phyloP scores from a whole-genome alignment of 2,329 filamentous ascomycete species.

The Ascochyta viciae-villosae region DNA sequence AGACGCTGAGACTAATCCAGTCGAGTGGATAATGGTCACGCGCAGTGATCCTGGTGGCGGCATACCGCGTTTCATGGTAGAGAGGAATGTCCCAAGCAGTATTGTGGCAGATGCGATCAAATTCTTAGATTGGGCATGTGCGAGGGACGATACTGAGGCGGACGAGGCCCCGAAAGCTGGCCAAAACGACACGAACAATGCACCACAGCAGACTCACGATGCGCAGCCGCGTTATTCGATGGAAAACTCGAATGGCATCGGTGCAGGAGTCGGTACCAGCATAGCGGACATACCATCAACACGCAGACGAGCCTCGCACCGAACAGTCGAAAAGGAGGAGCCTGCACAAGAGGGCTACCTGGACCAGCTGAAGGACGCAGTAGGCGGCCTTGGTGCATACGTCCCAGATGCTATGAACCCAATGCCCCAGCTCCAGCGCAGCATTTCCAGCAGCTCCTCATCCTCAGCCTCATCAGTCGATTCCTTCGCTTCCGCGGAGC shows the following conservation, averaged over 20 bases:
- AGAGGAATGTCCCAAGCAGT: constrained; percentile 81
- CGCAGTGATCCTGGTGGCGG: constrained; percentile 87
- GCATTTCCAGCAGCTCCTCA: constrained; percentile 36
- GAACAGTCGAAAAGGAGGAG: constrained; percentile 13
- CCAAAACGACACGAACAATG: constrained; percentile 31
- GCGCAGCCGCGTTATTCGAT: constrained; percentile 32
- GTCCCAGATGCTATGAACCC: constrained; percentile 34
- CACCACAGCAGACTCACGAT: constrained; percentile 25
- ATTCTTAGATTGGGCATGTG: constrained; percentile 79
- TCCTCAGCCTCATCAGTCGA: constrained; percentile 35
- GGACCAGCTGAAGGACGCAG: constrained; percentile 19
- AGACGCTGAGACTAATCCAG: constrained; percentile 65
- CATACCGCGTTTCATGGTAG: constrained; percentile 90
- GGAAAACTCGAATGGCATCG: constrained; percentile 43
- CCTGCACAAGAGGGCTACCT: constrained; percentile 22
- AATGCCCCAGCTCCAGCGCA: constrained; percentile 27
- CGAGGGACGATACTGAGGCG: constrained; percentile 53
- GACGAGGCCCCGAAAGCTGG: constrained; percentile 29
- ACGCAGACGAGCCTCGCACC: constrained; percentile 31
- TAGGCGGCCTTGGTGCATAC: constrained; percentile 20
- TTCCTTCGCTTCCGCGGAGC: constrained; percentile 54
- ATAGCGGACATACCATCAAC: constrained; percentile 42
- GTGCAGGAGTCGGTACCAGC: constrained; percentile 47
- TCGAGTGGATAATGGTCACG: constrained; percentile 95
- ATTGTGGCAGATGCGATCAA: constrained; percentile 81